These are phyloP conservation scores for Dactylonectria macrodidyma DNA, from an alignment of 2,329 filamentous ascomycete species.

Conservation along the genomic window DNA sequence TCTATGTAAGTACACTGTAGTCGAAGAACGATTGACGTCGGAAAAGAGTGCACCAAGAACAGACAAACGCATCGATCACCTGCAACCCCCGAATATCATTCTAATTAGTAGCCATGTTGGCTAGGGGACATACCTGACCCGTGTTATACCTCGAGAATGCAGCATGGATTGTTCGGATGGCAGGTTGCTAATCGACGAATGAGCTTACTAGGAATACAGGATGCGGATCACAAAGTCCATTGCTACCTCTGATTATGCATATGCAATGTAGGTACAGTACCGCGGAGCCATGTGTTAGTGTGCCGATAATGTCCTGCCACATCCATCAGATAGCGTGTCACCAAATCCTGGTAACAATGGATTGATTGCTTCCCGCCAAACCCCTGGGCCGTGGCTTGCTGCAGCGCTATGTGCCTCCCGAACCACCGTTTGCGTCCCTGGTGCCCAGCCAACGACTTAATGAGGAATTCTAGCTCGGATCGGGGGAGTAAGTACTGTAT, in stretches of 20 bases:
- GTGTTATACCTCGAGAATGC: conserved; percentile 16
- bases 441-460: conserved; percentile 14
- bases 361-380: conserved; percentile 5
- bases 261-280: neutral
- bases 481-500: neutral
- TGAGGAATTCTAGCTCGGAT: conserved; percentile 13
- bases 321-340: too few species aligned
- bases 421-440: neutral
- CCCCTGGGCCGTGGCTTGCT: conserved; percentile 3
- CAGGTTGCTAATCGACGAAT: conserved; percentile 5
- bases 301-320: too few species aligned
- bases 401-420: conserved; percentile 3
- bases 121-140: conserved; percentile 1
- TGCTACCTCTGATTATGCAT: neutral
- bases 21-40: conserved; percentile 3
- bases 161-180: conserved; percentile 11
- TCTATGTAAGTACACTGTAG: conserved; percentile 3
- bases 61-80: neutral
- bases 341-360: conserved; percentile 9
- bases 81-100: neutral
- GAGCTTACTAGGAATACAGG: neutral
- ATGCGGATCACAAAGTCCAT: too few species aligned
- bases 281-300: neutral
- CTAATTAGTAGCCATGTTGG: neutral
- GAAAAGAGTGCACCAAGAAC: neutral